Evolutionary conservation across 768 basidiomycete genomes (phyloP).

Genomic region (Cyclocybe cylindracea): DNA sequence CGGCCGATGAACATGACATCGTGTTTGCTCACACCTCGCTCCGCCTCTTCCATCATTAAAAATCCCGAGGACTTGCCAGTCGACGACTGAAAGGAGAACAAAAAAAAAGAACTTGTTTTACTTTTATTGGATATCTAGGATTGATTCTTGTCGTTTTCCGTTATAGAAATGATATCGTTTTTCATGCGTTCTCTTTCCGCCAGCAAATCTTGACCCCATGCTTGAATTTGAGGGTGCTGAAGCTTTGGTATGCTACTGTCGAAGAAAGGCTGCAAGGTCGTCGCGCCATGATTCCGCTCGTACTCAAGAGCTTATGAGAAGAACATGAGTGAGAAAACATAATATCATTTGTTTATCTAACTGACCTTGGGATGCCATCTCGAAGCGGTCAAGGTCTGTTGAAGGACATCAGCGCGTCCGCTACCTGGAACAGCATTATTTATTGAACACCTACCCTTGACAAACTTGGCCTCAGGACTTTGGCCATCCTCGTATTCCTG

Average conservation of each 20-base stretch:
- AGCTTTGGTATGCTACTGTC: slow-evolving; percentile 77
- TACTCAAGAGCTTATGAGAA: slow-evolving; percentile 65
- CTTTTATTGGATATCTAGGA: not conserved
- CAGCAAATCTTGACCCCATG: slow-evolving; percentile 65
- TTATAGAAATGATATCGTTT: slow-evolving; percentile 6
- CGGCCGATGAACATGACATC: slow-evolving; percentile 90
- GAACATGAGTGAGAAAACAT: not conserved
- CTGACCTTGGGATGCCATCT: slow-evolving; percentile 84
- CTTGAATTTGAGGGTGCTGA: slow-evolving; percentile 68
- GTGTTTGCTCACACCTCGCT: slow-evolving; percentile 90
- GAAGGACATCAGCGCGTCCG: not conserved
- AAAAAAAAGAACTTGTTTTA: slow-evolving; percentile 2
- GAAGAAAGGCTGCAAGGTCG: slow-evolving; percentile 72
- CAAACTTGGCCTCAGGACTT: slow-evolving; percentile 78
- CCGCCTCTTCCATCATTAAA: slow-evolving; percentile 87
- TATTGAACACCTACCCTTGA: slow-evolving; percentile 61
- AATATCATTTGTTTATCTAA: not conserved
- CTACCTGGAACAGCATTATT: not conserved
- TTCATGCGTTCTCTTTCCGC: slow-evolving; percentile 41
- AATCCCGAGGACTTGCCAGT: not conserved
- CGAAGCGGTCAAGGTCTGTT: slow-evolving; percentile 81
- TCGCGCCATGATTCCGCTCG: slow-evolving; percentile 50
- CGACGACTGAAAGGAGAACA: slow-evolving; percentile 2
- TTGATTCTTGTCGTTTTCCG: not conserved
- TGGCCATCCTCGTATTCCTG: slow-evolving; percentile 84